Evolutionary conservation across 768 basidiomycete species (phyloP), one percentile per base, ranked within the genome.

Genomic region (Neoboletus magnificus): DNA sequence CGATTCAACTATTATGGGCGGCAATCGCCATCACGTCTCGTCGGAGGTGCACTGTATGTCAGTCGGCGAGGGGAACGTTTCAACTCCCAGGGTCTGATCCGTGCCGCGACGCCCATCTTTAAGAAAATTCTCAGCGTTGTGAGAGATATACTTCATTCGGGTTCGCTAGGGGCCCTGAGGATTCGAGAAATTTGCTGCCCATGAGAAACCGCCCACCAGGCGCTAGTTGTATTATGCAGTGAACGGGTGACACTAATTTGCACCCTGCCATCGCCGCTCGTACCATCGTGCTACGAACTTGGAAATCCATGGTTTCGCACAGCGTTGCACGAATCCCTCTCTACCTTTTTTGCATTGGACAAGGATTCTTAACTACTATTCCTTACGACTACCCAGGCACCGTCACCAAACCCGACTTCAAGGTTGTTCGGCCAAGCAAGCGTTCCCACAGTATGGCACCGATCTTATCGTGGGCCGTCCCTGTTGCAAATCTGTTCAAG

Each of bases 261-360:
- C n/a, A n/a, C n/a, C n/a, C n/a, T n/a, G n/a, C n/a, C n/a, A n/a
- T n/a, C n/a, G n/a, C n/a, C n/a, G n/a, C n/a, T n/a, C n/a, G n/a
- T n/a, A n/a, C n/a, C n/a, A n/a, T n/a, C n/a, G n/a, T n/a, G n/a
- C n/a, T 27, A 27, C 27, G 27, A 27, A 27, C 27, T 27, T 27
- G 27, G 27, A 27, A 5, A 27, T 27, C 27, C n/a, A n/a, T n/a
- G n/a, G n/a, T n/a, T n/a, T n/a, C n/a, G n/a, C n/a, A n/a, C n/a
- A n/a, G n/a, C n/a, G n/a, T n/a, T n/a, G n/a, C n/a, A n/a, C n/a
- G n/a, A n/a, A n/a, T n/a, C n/a, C n/a, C n/a, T n/a, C n/a, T n/a
- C n/a, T n/a, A n/a, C n/a, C n/a, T 90, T 93, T 11, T 98, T 89
- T 71, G 80, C 88, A n/a, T 83, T 83, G 15, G 94, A 94, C 62